phyloP scores from a whole-genome alignment of 345 rosid species.

The Acer saccharum region DNA sequence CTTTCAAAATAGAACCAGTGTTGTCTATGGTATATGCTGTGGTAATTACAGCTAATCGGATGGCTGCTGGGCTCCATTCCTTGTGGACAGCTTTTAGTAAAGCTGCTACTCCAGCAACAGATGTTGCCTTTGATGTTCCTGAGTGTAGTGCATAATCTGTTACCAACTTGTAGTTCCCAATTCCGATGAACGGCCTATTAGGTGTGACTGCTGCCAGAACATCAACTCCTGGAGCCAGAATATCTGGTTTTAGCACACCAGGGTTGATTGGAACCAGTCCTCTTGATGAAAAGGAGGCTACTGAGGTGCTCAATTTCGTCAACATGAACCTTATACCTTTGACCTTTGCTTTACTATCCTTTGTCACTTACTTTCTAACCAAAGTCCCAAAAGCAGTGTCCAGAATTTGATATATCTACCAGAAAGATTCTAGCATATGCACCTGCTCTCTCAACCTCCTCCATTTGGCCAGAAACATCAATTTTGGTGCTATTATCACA shows the following conservation, averaged over 20 bases:
- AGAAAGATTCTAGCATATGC: conserved; percentile 37
- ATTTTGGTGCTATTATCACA: conserved; percentile 16
- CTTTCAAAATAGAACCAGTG: conserved; percentile 19
- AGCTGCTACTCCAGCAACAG: conserved; percentile 56
- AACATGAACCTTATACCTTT: conserved; percentile 24
- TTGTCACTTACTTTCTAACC: conserved; percentile 14
- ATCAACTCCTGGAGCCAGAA: conserved; percentile 47
- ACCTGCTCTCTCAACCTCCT: conserved; percentile 27
- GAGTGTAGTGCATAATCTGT: conserved; percentile 38
- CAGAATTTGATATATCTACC: conserved; percentile 15
- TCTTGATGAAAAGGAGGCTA: conserved; percentile 63
- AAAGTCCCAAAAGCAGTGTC: conserved; percentile 13
- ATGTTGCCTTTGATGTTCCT: conserved; percentile 56
- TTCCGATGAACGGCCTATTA: conserved; percentile 1
- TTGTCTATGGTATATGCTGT: conserved; percentile 42
- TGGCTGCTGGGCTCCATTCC: conserved; percentile 44
- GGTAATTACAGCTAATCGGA: conserved; percentile 51
- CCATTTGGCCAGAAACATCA: conserved; percentile 9
- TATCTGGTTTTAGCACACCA: conserved; percentile 37
- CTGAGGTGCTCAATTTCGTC: conserved; percentile 51
- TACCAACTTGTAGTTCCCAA: conserved; percentile 28
- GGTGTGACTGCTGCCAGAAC: conserved; percentile 39
- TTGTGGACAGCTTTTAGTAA: conserved; percentile 45
- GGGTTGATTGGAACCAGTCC: conserved; percentile 54
- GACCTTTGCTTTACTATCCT: conserved; percentile 20